Conservation (phyloP, 306 rosid genomes). For the Quercus ilex region DNA sequence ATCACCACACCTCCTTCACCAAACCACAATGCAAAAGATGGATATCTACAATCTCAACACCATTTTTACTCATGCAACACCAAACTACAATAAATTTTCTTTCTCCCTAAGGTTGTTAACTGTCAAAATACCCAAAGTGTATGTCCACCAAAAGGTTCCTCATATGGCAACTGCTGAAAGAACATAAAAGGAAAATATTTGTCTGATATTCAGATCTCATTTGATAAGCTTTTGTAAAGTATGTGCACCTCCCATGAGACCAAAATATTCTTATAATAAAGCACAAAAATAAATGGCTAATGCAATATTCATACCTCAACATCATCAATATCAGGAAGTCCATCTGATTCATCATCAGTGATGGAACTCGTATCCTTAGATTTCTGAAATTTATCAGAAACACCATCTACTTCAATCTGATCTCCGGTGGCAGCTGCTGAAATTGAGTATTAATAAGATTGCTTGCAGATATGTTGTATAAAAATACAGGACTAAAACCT, state of each 20-base stretch:
- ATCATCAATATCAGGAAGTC: constrained; percentile 62
- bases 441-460: background rate
- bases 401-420: background rate
- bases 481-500: background rate
- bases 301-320: constrained; percentile 38
- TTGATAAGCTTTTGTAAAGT: background rate
- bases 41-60: background rate
- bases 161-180: background rate
- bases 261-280: background rate
- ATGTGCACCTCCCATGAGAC: background rate
- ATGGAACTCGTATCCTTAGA: constrained; percentile 23
- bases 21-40: background rate
- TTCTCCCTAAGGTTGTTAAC: background rate
- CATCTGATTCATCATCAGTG: constrained; percentile 43
- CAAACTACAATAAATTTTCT: background rate
- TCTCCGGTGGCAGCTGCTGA: background rate
- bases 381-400: constrained; percentile 10
- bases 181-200: background rate
- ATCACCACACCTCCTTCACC: background rate
- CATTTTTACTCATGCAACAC: background rate
- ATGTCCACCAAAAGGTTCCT: background rate
- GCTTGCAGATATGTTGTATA: background rate
- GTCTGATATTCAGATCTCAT: background rate
- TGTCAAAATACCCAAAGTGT: background rate
- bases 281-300: background rate